phyloP scores from a whole-genome alignment of 2,329 filamentous ascomycete species.

The Pseudogymnoascus sp. region DNA sequence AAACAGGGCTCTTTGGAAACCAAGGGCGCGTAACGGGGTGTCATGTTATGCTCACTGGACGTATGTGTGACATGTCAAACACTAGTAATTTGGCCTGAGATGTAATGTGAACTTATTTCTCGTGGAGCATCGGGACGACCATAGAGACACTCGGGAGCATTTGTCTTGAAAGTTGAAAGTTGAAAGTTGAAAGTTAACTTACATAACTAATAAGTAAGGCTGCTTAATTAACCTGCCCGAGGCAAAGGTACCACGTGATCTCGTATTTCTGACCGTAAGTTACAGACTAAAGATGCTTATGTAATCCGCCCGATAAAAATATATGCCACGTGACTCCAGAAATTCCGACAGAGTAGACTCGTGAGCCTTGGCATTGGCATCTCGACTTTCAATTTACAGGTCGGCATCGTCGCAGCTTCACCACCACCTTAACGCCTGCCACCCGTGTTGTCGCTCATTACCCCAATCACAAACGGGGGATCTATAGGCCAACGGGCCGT shows the following conservation, averaged over 20 bases:
- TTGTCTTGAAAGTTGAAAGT: background rate
- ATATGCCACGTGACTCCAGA: background rate
- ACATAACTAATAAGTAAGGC: constrained; percentile 3
- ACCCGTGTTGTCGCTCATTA: background rate
- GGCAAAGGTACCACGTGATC: background rate
- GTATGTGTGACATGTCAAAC: constrained; percentile 1
- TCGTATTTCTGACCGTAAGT: background rate
- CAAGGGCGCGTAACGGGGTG: constrained; percentile 8
- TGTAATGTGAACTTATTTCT: background rate
- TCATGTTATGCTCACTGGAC: constrained; percentile 4
- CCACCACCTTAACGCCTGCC: background rate
- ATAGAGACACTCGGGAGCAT: background rate
- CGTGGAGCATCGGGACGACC: background rate
- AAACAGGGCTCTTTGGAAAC: constrained; percentile 6
- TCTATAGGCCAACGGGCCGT: constrained; percentile 17
- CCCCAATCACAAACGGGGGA: background rate
- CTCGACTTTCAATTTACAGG: constrained; percentile 8
- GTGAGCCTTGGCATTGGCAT: constrained; percentile 3
- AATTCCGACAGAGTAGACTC: constrained; percentile 5
- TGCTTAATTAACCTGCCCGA: too few relatives aligned
- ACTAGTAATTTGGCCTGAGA: background rate
- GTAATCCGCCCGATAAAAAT: background rate
- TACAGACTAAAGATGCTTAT: background rate
- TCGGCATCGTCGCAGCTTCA: background rate
- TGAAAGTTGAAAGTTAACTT: background rate